Evolutionary conservation across 345 rosid species (phyloP), one percentile per base, ranked within the genome.

Genomic region (Citrus sp.): DNA sequence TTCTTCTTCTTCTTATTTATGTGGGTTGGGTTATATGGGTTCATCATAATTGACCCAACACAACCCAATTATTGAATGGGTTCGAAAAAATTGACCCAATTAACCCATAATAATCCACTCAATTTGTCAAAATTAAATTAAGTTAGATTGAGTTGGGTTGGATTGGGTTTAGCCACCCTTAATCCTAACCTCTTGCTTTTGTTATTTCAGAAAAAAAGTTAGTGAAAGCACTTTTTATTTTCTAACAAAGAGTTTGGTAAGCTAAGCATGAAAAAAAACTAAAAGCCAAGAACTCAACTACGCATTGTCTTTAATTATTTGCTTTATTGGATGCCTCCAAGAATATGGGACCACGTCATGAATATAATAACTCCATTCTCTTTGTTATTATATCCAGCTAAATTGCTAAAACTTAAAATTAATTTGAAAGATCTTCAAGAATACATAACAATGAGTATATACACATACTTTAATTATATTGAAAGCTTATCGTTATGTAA

Each of bases 271-370:
- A 32, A 18, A 13, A 38, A 30, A 63, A 16, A 28, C 28, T 10
- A 4, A 6, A 16, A 27, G 3, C 28, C 7, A 14, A 40, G 28
- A 67, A 42, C 32, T 42, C 30, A 42, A 49, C 35, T 1, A 5
- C 2, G 22, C 58, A 54, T 54, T 54, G 6, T 19, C 58, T 54
- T 54, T 1, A 54, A 18, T 16, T 54, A 58, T 67, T 54, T 35
- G 35, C 62, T 65, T 62, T 77, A 12, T n/a, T 28, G 55, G 78
- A 68, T 80, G 69, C 78, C 81, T 82, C 81, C 64, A 76, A 82
- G 78, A 83, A 81, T 71, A 75, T 71, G 79, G 79, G 54, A 68
- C 76, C 70, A 71, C 32, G 46, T 65, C 32, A 42, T 7, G 4
- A 30, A 82, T 58, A 24, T 65, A 66, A 68, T 19, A 24, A 56